These are phyloP conservation scores for Lentinula sp. DNA, from an alignment of 768 basidiomycete species.

Conservation along the genomic window DNA sequence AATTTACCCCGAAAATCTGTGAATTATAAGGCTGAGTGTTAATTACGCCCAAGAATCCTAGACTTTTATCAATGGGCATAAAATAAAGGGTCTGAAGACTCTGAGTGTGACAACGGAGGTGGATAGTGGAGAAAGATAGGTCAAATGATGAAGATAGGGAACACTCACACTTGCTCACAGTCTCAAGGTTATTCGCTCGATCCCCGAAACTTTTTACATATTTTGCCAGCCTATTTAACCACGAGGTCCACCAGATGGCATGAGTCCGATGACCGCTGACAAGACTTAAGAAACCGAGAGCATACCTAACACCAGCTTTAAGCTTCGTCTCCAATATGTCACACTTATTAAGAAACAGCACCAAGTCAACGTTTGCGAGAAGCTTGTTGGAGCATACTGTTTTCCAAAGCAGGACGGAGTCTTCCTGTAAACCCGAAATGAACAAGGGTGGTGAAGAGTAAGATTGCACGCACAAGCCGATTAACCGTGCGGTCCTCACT, in stretches of 20 bases:
- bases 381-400: slow-evolving; percentile 80
- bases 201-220: slow-evolving; percentile 74
- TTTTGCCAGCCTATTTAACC: slow-evolving; percentile 41
- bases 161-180: slow-evolving; percentile 62
- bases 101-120: not conserved
- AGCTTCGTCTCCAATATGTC: slow-evolving; percentile 75
- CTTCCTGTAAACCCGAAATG: slow-evolving; percentile 44
- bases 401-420: slow-evolving; percentile 88
- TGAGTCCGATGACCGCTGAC: not conserved
- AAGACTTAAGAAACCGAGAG: not conserved
- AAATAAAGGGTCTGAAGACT: not conserved
- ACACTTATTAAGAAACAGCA: slow-evolving; percentile 86
- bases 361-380: slow-evolving; percentile 71
- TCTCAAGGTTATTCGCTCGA: slow-evolving; percentile 63
- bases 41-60: not conserved
- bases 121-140: not conserved
- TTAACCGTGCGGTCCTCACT: slow-evolving; percentile 57
- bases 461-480: slow-evolving; percentile 37
- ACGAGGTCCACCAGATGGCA: not conserved
- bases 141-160: not conserved
- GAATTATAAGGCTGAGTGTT: not conserved
- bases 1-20: slow-evolving; percentile 68
- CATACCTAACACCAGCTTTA: slow-evolving; percentile 46
- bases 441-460: not conserved
- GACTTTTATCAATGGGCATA: not conserved